Evolutionary conservation across 495 filamentous ascomycete species (phyloP), one percentile per base, ranked within the genome.

Genomic region (Apodospora peruviana): DNA sequence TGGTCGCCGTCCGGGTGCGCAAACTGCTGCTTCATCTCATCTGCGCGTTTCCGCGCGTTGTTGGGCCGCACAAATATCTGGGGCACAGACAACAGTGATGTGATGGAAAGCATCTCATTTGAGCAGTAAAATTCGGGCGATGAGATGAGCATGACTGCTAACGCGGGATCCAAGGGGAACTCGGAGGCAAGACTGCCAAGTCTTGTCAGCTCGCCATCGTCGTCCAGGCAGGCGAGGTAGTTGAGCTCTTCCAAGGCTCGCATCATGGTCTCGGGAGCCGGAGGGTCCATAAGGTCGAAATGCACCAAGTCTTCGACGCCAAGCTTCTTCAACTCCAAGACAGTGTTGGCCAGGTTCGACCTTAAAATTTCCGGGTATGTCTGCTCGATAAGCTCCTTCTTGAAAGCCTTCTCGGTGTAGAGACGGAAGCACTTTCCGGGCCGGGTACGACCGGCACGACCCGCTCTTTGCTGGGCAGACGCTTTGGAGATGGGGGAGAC

Each of bases 121-220:
- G 91, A 96, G 77, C 94, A 99, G 71, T 91, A 95, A 69, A 97
- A 99, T 57, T 99, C 94, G 2, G 93, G 93, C 14, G 90, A 95
- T 19, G 84, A 87, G 64, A 97, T 97, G 43, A 99, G 77, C 94
- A 99, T 99, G 39, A 99, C 94, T 0, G 94, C 94, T 20, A 97
- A 75, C 1, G 90, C 84, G 3, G 94, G 94, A 61, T 99, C 94
- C 8, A 99, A 82, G 17, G 94, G 94, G 67, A 95, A 99, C 54
- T 96, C 88, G 5, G 94, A 95, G 2, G 94, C 94, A 40, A 95
- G 72, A 45, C 86, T 79, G 14, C 94, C 94, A 0, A 99, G 76
- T 11, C 70, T 66, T 1, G 94, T 99, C 16, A 99, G 76, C 51
- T 94, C 84, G 43, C 93, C 94, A 36, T 97, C 93, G 60, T 97